These are phyloP conservation scores for Spirogloea muscicola DNA, from an alignment of 139 green algal species.

Conservation along the genomic window DNA sequence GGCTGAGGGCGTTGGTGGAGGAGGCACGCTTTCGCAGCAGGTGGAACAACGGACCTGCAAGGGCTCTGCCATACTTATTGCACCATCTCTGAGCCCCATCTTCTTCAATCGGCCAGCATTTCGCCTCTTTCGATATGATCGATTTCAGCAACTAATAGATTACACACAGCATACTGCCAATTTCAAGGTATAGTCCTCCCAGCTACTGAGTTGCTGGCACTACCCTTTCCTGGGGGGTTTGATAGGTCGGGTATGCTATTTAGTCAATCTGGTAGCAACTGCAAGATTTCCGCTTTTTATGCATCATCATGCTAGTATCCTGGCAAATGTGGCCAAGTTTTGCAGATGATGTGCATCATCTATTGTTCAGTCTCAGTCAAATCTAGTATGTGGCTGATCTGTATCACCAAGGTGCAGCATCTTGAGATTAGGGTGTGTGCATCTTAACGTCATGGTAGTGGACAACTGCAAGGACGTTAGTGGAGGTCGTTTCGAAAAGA, in stretches of 20 bases:
- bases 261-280: background rate
- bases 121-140: slow-evolving; percentile 3
- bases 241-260: background rate
- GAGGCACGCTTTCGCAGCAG: no score
- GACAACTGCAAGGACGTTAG: no score
- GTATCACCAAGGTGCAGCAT: background rate
- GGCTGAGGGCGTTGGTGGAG: background rate
- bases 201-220: background rate
- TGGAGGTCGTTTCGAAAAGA: background rate
- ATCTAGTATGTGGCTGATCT: background rate
- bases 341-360: no score
- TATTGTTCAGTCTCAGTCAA: background rate
- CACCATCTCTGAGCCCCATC: background rate
- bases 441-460: no score
- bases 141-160: background rate
- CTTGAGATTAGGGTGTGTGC: background rate
- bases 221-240: background rate
- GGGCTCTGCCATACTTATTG: slow-evolving; percentile 10
- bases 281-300: background rate
- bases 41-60: background rate
- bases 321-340: background rate
- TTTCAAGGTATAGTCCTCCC: slow-evolving; percentile 8
- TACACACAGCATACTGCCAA: slow-evolving; percentile 3
- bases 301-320: background rate
- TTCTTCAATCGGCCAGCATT: slow-evolving; percentile 6